These are phyloP conservation scores for Hydrangea macrophylla DNA, from an alignment of 148 eudicot species.

Conservation along the genomic window DNA sequence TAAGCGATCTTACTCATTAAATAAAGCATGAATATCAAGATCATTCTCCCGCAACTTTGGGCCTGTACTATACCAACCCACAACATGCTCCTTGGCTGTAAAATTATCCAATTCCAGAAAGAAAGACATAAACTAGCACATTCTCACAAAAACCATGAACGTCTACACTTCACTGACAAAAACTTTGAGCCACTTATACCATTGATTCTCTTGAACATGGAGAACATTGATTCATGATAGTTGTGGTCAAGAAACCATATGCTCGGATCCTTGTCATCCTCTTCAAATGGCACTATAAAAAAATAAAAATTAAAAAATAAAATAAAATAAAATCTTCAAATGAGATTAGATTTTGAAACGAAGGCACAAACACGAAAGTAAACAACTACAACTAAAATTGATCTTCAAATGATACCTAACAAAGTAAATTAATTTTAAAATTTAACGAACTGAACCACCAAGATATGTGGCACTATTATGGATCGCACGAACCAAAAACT, in stretches of 20 bases:
- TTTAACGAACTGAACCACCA: too few species aligned
- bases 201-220: constrained; percentile 92
- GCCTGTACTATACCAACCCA: constrained; percentile 99
- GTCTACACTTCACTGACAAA: background rate
- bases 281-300: constrained; percentile 87
- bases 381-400: background rate
- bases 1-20: constrained; percentile 68
- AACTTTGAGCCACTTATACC: constrained; percentile 34
- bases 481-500: too few species aligned
- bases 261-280: constrained; percentile 92
- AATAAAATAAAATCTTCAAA: background rate
- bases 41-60: constrained; percentile 94
- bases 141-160: background rate
- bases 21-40: constrained; percentile 70
- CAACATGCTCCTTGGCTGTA: constrained; percentile 97
- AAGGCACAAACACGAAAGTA: background rate
- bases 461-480: too few species aligned
- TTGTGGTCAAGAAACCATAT: constrained; percentile 99
- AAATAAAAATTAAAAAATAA: background rate
- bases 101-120: background rate
- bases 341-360: background rate
- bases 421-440: too few species aligned
- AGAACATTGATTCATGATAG: constrained; percentile 92
- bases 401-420: too few species aligned
- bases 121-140: background rate